A percentile compares a stretch with the other conserved stretches of the same genome.
Evolutionary conservation across 768 basidiomycete genomes (phyloP).

Genomic region (Suillus spraguei): DNA sequence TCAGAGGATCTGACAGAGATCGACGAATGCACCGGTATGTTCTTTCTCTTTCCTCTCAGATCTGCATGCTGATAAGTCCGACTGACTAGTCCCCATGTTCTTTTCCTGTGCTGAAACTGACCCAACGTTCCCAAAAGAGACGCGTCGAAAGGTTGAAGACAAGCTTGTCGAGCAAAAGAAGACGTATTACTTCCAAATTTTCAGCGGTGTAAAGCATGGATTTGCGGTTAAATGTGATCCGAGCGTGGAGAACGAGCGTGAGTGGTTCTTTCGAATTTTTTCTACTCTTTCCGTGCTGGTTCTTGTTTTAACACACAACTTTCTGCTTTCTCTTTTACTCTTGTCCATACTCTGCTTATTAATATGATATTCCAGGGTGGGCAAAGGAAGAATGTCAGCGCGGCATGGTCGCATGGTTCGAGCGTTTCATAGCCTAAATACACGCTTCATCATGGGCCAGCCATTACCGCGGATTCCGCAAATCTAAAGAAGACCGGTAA

Average conservation of each 20-base stretch:
- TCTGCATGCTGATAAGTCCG: not conserved
- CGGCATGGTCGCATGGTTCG: conserved; percentile 47
- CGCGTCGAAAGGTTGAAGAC: conserved; percentile 52
- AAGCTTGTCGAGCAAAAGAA: conserved; percentile 47
- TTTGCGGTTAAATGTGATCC: not conserved
- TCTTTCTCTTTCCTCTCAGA: not conserved
- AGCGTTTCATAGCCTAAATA: conserved; percentile 9
- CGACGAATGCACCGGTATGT: conserved; percentile 47
- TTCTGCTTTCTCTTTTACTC: not conserved
- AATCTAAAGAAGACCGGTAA: not conserved
- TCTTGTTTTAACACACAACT: not conserved
- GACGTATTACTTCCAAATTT: conserved; percentile 52
- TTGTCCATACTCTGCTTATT: not conserved
- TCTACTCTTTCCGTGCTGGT: not conserved
- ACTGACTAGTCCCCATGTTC: conserved; percentile 48
- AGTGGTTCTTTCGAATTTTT: not conserved
- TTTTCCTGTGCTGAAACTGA: conserved; percentile 55
- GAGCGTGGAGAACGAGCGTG: not conserved
- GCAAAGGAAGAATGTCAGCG: conserved; percentile 53
- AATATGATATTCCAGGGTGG: conserved; percentile 29
- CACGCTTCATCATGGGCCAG: conserved; percentile 8
- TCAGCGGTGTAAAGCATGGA: conserved; percentile 35
- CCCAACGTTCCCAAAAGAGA: conserved; percentile 45
- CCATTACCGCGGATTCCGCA: no score
- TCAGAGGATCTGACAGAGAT: conserved; percentile 42